Evolutionary conservation across 2,329 filamentous ascomycete genomes (phyloP).

Genomic region (Cordyceps cateniannulata): DNA sequence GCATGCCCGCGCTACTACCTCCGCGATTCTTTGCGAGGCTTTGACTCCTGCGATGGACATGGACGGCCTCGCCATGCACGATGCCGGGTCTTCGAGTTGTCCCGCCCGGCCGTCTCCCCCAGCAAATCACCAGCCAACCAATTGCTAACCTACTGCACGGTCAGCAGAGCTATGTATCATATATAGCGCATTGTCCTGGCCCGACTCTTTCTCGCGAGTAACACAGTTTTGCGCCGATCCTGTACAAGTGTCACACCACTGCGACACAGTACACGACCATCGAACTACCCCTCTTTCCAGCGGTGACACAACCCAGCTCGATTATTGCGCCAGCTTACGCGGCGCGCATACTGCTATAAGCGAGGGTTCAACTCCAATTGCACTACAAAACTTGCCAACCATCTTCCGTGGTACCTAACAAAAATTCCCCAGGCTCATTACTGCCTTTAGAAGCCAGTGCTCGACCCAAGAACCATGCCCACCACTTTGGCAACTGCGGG

Average conservation of each 20-base stretch:
- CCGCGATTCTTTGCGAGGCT: background rate
- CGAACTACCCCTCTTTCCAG: slow-evolving; percentile 2
- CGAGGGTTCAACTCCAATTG: background rate
- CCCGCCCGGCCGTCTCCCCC: background rate
- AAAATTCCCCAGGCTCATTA: background rate
- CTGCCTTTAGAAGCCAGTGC: background rate
- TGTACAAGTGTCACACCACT: background rate
- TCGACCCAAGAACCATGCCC: background rate
- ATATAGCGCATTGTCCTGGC: background rate
- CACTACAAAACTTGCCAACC: background rate
- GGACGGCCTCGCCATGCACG: background rate
- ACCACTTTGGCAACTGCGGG: background rate
- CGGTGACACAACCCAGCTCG: background rate
- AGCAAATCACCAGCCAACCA: background rate
- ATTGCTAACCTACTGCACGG: background rate
- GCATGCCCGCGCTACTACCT: background rate
- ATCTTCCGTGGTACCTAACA: background rate
- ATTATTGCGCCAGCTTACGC: slow-evolving; percentile 6
- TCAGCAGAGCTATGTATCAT: background rate
- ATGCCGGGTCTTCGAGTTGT: slow-evolving; percentile 3
- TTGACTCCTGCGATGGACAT: background rate
- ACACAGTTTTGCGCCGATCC: background rate
- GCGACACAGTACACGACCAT: background rate
- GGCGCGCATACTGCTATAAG: background rate
- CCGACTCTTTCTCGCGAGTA: background rate